Evolutionary conservation across 2,329 filamentous ascomycete genomes (phyloP), one percentile per base, ranked within the genome.

Genomic region (Dactylellina leptospora): DNA sequence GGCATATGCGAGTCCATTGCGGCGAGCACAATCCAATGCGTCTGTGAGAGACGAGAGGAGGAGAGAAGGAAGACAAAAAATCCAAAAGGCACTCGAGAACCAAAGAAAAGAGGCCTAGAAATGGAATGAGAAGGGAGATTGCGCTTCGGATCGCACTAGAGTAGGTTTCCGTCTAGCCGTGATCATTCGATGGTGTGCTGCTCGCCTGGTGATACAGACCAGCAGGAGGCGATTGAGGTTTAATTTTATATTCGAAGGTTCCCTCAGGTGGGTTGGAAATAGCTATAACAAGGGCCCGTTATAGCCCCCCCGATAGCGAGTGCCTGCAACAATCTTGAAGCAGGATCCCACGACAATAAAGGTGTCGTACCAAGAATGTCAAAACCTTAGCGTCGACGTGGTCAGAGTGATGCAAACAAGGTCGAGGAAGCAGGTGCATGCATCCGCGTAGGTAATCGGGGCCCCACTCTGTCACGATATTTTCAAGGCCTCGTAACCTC

Each of bases 101-200:
- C 8, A 16, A n/a, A 42, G n/a, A 16, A 9, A 42, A 11, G 54
- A 18, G 40, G 59, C 51, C 60, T 42, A 64, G 40, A 59, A 47
- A 36, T 30, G 97, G 84, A 78, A 97, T 96, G 73, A 97, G 85
- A 78, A 96, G 88, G 30, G 91, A 96, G 4, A 91, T 95, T 11
- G 92, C 92, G 92, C 97, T 96, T 97, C 96, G 77, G 93, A 93
- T 2, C 93, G 93, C 80, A 97, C 93, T 72, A 54, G 68, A 68
- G 53, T 51, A 59, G 40, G 59, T 59, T 60, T 60, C 44, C 53
- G 59, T 64, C 53, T 58, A 56, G 58, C 36, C 53, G 66, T 71
- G 66, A 59, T 71, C 68, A 64, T 72, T 72, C 68, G 68, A 64
- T 54, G 59, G 68, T 72, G 68, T 72, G 68, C 66, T 64, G 59